phyloP scores from a whole-genome alignment of 2,329 filamentous ascomycete species.

The Arthrobotrys megalospora region DNA sequence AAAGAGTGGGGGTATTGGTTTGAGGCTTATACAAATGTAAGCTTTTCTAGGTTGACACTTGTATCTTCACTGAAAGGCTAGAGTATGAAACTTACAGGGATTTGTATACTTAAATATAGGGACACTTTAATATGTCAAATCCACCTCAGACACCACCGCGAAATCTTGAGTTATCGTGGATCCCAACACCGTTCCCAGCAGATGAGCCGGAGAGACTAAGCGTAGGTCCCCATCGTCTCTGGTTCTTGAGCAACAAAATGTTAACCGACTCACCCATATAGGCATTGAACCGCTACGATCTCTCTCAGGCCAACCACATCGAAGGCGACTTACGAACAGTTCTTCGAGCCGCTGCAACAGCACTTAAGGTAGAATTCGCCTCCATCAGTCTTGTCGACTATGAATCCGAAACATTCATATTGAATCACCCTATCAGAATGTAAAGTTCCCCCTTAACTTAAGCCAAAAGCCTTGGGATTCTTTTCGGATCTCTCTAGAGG shows the following conservation, averaged over 20 bases:
- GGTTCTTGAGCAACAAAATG: not conserved
- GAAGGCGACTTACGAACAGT: conserved; percentile 54
- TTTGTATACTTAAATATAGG: conserved; percentile 61
- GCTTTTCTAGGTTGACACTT: not conserved
- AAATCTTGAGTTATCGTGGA: conserved; percentile 62
- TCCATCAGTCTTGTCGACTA: conserved; percentile 66
- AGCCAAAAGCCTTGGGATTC: not conserved
- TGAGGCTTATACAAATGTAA: conserved; percentile 52
- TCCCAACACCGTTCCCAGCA: conserved; percentile 47
- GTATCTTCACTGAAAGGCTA: not conserved
- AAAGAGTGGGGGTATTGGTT: conserved; percentile 61
- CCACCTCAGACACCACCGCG: conserved; percentile 66
- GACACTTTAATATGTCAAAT: conserved; percentile 65
- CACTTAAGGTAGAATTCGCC: conserved; percentile 61
- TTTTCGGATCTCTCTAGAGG: not conserved
- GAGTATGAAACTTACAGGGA: not conserved
- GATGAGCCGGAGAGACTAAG: conserved; percentile 39
- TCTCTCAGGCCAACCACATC: conserved; percentile 39
- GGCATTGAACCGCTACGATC: conserved; percentile 42
- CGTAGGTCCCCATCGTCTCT: not conserved
- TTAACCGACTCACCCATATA: not conserved
- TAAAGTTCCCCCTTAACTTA: conserved; percentile 3
- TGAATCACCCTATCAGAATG: conserved; percentile 59
- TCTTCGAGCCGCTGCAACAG: conserved; percentile 38
- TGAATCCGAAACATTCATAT: conserved; percentile 65